Conservation (phyloP, 1,139 yeast species). For the Yamadazyma blattariae region DNA sequence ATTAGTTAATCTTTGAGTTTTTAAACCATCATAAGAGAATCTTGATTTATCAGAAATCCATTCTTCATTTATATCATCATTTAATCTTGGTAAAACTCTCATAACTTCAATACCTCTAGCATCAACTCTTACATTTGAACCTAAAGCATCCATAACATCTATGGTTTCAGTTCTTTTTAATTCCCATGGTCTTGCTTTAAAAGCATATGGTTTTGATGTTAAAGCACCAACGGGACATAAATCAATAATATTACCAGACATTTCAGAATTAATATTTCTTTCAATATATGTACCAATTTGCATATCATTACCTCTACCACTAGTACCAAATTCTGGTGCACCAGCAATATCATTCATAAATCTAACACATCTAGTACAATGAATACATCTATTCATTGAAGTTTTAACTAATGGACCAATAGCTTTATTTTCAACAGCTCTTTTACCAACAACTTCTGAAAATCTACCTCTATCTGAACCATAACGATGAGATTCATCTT, state of each 20-base stretch:
- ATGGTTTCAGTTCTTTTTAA: slow-evolving; percentile 85
- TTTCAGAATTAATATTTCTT: slow-evolving; percentile 79
- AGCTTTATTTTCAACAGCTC: slow-evolving; percentile 89
- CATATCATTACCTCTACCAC: slow-evolving; percentile 91
- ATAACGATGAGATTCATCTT: slow-evolving; percentile 81
- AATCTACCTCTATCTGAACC: slow-evolving; percentile 89
- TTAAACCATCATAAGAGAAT: slow-evolving; percentile 83
- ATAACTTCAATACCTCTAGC: slow-evolving; percentile 86
- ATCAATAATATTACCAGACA: slow-evolving; percentile 86
- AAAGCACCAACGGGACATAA: slow-evolving; percentile 93
- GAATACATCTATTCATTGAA: slow-evolving; percentile 91
- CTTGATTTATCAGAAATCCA: slow-evolving; percentile 91
- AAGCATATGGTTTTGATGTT: slow-evolving; percentile 86
- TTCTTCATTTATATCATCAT: slow-evolving; percentile 86
- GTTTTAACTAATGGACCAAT: slow-evolving; percentile 89
- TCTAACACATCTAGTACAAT: slow-evolving; percentile 89
- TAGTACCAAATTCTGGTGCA: slow-evolving; percentile 85
- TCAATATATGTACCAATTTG: slow-evolving; percentile 90
- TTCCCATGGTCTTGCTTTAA: slow-evolving; percentile 94
- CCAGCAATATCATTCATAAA: slow-evolving; percentile 92
- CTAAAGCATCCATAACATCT: slow-evolving; percentile 83
- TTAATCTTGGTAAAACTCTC: slow-evolving; percentile 83
- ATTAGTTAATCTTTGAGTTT: slow-evolving; percentile 80
- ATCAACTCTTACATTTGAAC: slow-evolving; percentile 81
- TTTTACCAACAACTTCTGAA: slow-evolving; percentile 75